These are phyloP conservation scores for Usnea hakonensis DNA, from an alignment of 495 filamentous ascomycete species.

Conservation along the genomic window DNA sequence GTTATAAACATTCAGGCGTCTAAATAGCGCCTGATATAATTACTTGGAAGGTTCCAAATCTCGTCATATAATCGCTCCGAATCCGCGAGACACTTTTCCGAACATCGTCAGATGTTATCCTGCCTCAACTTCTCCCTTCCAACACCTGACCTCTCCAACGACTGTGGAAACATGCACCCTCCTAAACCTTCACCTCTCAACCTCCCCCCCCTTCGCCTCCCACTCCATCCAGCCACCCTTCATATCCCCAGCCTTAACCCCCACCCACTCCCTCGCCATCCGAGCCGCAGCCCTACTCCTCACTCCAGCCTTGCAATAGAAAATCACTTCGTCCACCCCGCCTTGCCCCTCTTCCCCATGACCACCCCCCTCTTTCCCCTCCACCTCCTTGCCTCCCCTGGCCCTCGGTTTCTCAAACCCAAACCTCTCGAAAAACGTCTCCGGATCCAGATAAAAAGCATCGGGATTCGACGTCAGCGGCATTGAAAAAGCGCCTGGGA, in stretches of 20 bases:
- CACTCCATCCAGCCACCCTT: constrained; percentile 88
- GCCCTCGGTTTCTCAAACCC: constrained; percentile 54
- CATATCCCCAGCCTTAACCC: constrained; percentile 69
- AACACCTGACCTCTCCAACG: not conserved
- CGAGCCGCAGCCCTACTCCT: constrained; percentile 71
- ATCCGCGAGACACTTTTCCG: not conserved
- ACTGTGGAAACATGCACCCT: not conserved
- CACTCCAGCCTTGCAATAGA: constrained; percentile 91
- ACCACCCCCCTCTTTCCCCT: constrained; percentile 9
- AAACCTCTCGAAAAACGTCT: constrained; percentile 71
- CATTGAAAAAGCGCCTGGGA: constrained; percentile 72
- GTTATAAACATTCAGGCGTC: not conserved
- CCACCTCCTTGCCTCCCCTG: not conserved
- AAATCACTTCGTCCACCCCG: constrained; percentile 55
- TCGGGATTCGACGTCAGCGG: constrained; percentile 72
- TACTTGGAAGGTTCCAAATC: not conserved
- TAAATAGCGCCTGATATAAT: not conserved
- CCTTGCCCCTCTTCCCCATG: constrained; percentile 16
- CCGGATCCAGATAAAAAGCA: constrained; percentile 59
- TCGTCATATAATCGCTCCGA: not conserved
- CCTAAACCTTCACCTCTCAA: constrained; percentile 37
- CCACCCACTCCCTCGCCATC: constrained; percentile 72
- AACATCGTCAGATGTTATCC: too few relatives aligned
- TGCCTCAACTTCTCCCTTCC: not conserved
- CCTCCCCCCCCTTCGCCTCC: constrained; percentile 57